Percentiles rank a stretch among this genome's conserved stretches.
phyloP scores from a whole-genome alignment of 345 rosid genomes.

The Ceriops tagal region DNA sequence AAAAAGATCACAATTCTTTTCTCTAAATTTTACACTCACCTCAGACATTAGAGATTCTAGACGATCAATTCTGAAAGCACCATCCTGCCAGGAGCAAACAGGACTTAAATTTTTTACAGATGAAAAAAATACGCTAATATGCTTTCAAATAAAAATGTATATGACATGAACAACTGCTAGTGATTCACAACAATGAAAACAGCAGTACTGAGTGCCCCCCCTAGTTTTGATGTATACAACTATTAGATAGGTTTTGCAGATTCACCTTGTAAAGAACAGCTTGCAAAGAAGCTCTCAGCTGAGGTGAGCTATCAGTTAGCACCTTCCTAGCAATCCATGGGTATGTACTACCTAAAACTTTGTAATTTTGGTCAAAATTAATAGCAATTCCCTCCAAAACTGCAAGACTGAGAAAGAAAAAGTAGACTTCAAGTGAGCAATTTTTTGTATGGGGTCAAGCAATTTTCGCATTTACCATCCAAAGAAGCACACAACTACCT shows the following conservation, averaged over 20 bases:
- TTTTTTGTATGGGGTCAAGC: too few relatives aligned
- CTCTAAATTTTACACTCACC: too few relatives aligned
- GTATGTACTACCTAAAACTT: slow-evolving; percentile 90
- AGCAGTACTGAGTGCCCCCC: background rate
- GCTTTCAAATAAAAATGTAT: background rate
- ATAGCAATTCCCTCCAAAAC: slow-evolving; percentile 96
- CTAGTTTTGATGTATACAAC: background rate
- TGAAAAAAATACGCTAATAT: background rate
- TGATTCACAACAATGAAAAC: background rate
- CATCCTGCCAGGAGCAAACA: slow-evolving; percentile 49
- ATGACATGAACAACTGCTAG: background rate
- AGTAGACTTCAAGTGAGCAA: background rate
- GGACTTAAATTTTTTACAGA: slow-evolving; percentile 2
- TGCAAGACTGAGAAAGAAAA: slow-evolving; percentile 60
- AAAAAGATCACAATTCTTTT: too few relatives aligned
- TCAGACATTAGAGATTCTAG: slow-evolving; percentile 78
- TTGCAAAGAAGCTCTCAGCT: slow-evolving; percentile 68
- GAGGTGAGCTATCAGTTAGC: slow-evolving; percentile 79
- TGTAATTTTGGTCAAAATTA: slow-evolving; percentile 70
- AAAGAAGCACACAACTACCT: slow-evolving; percentile 48
- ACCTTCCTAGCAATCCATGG: slow-evolving; percentile 98
- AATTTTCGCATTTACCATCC: background rate
- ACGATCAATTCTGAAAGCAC: slow-evolving; percentile 88
- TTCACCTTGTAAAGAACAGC: slow-evolving; percentile 78
- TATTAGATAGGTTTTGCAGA: background rate